phyloP scores from a whole-genome alignment of 257 asterid species.

The Nicotiana undulata region DNA sequence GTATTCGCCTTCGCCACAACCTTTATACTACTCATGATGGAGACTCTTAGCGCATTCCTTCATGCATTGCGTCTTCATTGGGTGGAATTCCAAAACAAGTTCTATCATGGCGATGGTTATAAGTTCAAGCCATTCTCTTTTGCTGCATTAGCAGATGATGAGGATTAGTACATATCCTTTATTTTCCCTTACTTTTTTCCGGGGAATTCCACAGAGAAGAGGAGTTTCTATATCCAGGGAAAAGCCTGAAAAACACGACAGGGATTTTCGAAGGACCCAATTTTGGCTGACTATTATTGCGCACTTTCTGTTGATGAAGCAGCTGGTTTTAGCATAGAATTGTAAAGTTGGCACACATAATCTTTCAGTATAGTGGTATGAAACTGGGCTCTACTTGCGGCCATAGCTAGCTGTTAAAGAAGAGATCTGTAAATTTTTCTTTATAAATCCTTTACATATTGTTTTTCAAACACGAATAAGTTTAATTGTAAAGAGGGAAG shows the following conservation, averaged over 20 bases:
- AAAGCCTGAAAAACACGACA: not conserved
- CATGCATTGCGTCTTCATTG: slow-evolving; percentile 93
- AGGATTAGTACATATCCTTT: slow-evolving; percentile 26
- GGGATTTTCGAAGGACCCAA: not conserved
- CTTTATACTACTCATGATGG: slow-evolving; percentile 87
- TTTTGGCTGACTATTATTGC: slow-evolving; percentile 10
- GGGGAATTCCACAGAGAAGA: slow-evolving; percentile 20
- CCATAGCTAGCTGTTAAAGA: slow-evolving; percentile 10
- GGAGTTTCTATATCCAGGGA: slow-evolving; percentile 12
- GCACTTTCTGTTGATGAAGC: slow-evolving; percentile 14
- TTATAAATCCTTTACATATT: slow-evolving; percentile 2
- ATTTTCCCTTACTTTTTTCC: not conserved
- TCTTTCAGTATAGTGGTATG: slow-evolving; percentile 15
- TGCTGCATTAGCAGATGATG: slow-evolving; percentile 49
- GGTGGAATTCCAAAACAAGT: slow-evolving; percentile 91
- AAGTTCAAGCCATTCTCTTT: slow-evolving; percentile 80
- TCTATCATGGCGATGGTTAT: slow-evolving; percentile 84
- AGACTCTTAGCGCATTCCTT: slow-evolving; percentile 88
- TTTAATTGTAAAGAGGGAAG: slow-evolving; percentile 29
- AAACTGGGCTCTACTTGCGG: slow-evolving; percentile 3
- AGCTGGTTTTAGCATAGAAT: slow-evolving; percentile 19
- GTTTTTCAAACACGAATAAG: slow-evolving; percentile 3
- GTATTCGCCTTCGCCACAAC: slow-evolving; percentile 89
- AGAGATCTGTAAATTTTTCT: slow-evolving; percentile 26
- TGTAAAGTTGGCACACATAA: slow-evolving; percentile 25